These are phyloP conservation scores for Calophaca sinica DNA, from an alignment of 306 rosid genomes.

Conservation along the genomic window DNA sequence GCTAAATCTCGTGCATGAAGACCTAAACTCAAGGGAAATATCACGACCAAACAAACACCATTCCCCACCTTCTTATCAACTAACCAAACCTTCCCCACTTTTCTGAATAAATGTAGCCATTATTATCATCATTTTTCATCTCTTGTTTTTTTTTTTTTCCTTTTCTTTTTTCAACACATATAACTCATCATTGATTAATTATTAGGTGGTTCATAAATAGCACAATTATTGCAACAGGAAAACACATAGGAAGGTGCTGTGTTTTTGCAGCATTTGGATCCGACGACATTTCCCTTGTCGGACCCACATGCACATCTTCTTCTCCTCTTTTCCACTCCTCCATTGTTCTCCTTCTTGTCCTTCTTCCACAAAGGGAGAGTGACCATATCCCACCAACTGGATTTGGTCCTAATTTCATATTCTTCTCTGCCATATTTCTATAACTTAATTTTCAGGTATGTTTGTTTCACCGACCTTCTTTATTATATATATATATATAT, in stretches of 20 bases:
- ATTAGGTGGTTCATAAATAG: not conserved
- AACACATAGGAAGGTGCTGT: slow-evolving; percentile 32
- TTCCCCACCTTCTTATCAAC: slow-evolving; percentile 1
- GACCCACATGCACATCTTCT: slow-evolving; percentile 32
- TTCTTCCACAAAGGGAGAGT: not conserved
- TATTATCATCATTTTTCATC: not conserved
- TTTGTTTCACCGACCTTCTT: not conserved
- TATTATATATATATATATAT: not conserved
- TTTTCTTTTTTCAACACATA: not conserved
- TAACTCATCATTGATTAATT: slow-evolving; percentile 13
- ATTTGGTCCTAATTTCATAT: not conserved
- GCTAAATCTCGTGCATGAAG: slow-evolving; percentile 33
- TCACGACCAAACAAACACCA: slow-evolving; percentile 34
- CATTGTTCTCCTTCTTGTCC: too few relatives aligned
- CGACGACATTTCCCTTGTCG: slow-evolving; percentile 25
- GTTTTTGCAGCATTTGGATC: slow-evolving; percentile 34
- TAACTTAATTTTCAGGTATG: slow-evolving; percentile 17
- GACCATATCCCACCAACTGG: slow-evolving; percentile 14
- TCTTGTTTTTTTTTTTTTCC: not conserved
- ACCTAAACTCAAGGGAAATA: slow-evolving; percentile 43
- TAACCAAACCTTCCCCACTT: slow-evolving; percentile 18
- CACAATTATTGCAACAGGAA: slow-evolving; percentile 30
- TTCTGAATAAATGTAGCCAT: not conserved
- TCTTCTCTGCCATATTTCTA: not conserved
- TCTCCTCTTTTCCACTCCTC: not conserved